phyloP scores from a whole-genome alignment of 2,329 filamentous ascomycete species.

The Penicillium sp. region DNA sequence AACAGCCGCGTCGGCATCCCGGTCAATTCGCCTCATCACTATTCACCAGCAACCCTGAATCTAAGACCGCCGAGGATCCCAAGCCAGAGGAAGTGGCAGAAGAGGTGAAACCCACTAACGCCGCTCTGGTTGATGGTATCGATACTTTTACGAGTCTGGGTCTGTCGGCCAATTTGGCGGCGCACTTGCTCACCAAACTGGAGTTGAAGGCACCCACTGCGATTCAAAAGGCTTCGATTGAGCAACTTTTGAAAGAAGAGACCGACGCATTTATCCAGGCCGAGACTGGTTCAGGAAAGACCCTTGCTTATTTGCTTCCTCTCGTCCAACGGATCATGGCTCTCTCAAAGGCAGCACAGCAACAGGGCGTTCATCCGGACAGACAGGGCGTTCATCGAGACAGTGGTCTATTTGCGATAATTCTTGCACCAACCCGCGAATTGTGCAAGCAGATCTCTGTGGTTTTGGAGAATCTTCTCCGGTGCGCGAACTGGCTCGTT shows the following conservation, averaged over 20 bases:
- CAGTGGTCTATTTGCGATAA: conserved; percentile 87
- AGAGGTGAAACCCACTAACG: conserved; percentile 73
- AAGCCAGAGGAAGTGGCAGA: conserved; percentile 45
- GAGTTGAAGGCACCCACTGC: conserved; percentile 86
- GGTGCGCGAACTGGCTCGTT: conserved; percentile 92
- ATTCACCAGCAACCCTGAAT: conserved; percentile 82
- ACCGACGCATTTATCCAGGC: conserved; percentile 95
- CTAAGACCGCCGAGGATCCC: conserved; percentile 56
- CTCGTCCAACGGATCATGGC: conserved; percentile 85
- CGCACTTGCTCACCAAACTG: conserved; percentile 81
- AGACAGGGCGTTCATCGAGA: conserved; percentile 70
- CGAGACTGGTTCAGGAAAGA: conserved; percentile 96
- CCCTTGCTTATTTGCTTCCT: conserved; percentile 89
- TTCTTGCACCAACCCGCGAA: conserved; percentile 92
- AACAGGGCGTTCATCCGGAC: conserved; percentile 65
- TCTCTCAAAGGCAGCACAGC: conserved; percentile 57
- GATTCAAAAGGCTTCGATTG: conserved; percentile 87
- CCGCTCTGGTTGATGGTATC: conserved; percentile 78
- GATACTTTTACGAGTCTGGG: conserved; percentile 85
- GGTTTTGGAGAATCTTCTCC: conserved; percentile 79
- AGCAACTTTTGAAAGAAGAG: conserved; percentile 75
- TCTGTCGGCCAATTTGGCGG: conserved; percentile 74
- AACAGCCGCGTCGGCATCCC: conserved; percentile 43
- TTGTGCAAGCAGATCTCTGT: conserved; percentile 89
- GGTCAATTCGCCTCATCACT: conserved; percentile 81